phyloP scores from a whole-genome alignment of 169 alveolate genomes.

The Eimeria sp. region DNA sequence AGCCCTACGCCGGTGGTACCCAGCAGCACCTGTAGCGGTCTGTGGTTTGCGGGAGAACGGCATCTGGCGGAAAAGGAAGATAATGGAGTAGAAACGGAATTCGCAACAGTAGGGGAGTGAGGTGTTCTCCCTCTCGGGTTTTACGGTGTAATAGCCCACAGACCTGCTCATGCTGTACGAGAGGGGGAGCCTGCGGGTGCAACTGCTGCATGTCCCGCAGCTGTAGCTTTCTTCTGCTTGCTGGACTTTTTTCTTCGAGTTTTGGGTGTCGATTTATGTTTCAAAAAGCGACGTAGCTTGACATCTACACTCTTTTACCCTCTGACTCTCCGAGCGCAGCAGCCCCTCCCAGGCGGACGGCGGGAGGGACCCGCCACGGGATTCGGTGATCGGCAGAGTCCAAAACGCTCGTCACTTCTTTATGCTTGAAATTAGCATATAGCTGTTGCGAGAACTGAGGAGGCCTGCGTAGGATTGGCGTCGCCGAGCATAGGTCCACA shows the following conservation, averaged over 20 bases:
- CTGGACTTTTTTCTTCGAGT: not conserved
- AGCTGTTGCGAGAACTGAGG: not conserved
- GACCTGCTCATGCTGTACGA: not conserved
- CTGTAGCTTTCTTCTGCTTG: constrained; percentile 9
- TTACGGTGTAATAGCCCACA: constrained; percentile 42
- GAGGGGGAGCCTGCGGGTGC: constrained; percentile 53
- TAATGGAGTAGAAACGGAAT: constrained; percentile 2
- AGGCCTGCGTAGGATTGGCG: not conserved
- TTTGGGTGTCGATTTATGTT: not conserved
- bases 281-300: not conserved
- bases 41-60: not conserved
- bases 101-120: constrained; percentile 22
- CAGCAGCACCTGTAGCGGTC: constrained; percentile 12
- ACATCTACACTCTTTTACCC: not conserved
- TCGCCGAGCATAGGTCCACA: not conserved
- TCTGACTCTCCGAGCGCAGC: not conserved
- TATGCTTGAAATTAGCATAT: not conserved
- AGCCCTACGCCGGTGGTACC: constrained; percentile 39
- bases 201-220: constrained; percentile 30
- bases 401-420: not conserved
- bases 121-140: constrained; percentile 13
- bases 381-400: not conserved
- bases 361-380: constrained; percentile 1
- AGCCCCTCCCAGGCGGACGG: constrained; percentile 15
- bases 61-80: constrained; percentile 2